Evolutionary conservation across 176 grass and related monocot species (phyloP).

Genomic region (Themeda triandra): DNA sequence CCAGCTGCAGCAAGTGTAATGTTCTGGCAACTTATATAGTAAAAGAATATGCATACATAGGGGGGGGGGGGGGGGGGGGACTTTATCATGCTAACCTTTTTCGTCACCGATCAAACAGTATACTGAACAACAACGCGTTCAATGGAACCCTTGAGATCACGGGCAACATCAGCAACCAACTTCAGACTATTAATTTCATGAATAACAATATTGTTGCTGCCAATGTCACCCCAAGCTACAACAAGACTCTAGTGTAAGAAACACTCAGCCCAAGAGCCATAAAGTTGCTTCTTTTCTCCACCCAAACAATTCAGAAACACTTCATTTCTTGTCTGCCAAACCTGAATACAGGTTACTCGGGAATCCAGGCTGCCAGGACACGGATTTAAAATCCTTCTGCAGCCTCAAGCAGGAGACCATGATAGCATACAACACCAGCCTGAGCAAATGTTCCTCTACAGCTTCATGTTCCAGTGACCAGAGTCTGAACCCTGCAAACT

Average conservation of each 20-base stretch:
- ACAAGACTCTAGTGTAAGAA: slow-evolving; percentile 39
- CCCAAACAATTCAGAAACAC: background rate
- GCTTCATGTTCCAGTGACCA: slow-evolving; percentile 34
- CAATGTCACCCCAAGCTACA: slow-evolving; percentile 40
- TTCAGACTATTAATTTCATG: slow-evolving; percentile 48
- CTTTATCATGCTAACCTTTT: background rate
- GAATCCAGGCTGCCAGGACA: slow-evolving; percentile 45
- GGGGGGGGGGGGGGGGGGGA: background rate
- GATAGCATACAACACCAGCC: slow-evolving; percentile 54
- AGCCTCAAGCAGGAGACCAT: background rate
- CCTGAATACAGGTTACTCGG: slow-evolving; percentile 40
- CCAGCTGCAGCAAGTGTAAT: slow-evolving; percentile 88
- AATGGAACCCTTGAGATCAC: slow-evolving; percentile 54
- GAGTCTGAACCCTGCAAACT: slow-evolving; percentile 50
- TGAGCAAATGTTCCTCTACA: slow-evolving; percentile 24
- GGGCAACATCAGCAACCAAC: slow-evolving; percentile 32
- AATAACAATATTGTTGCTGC: slow-evolving; percentile 32
- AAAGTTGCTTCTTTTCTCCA: background rate
- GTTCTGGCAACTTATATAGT: background rate
- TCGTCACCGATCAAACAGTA: slow-evolving; percentile 29
- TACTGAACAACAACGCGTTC: slow-evolving; percentile 44
- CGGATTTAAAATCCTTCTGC: slow-evolving; percentile 26
- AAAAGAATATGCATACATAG: background rate
- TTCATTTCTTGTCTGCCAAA: background rate
- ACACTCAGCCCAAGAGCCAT: background rate